Conservation (phyloP, 1,139 yeast genomes). For the Citeromyces siamensis region DNA sequence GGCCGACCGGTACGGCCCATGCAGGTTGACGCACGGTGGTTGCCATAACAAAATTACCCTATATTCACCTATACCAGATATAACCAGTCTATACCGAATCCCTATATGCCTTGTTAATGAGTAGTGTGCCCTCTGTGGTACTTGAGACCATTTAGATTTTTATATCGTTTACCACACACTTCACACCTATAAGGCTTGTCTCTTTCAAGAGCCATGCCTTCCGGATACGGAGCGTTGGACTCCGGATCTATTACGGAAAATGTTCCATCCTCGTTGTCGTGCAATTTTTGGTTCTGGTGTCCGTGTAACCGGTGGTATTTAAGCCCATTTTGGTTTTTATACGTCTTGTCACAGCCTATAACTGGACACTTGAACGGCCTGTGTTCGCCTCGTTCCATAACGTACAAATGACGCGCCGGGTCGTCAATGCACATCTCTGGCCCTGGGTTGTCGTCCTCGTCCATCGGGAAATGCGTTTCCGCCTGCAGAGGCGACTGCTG, state of each 20-base stretch:
- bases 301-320: constrained; percentile 96
- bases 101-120: too few relatives aligned
- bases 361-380: constrained; percentile 98
- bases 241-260: constrained; percentile 89
- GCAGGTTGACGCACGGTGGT: too few relatives aligned
- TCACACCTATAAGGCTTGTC: constrained; percentile 98
- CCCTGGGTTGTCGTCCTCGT: constrained; percentile 17
- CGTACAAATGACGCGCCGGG: constrained; percentile 90
- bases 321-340: constrained; percentile 93
- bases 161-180: constrained; percentile 95
- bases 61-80: too few relatives aligned
- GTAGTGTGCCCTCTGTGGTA: constrained; percentile 97
- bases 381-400: constrained; percentile 83
- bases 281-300: constrained; percentile 88
- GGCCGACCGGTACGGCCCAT: too few relatives aligned
- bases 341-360: constrained; percentile 94
- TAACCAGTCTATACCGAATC: too few relatives aligned
- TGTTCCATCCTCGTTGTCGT: constrained; percentile 89
- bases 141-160: constrained; percentile 90
- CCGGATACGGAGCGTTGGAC: constrained; percentile 82
- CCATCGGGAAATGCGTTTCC: constrained; percentile 7
- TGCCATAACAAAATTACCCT: too few relatives aligned
- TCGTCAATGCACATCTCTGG: constrained; percentile 69
- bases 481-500: constrained; percentile 12
- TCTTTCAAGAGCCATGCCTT: constrained; percentile 88